phyloP scores from a whole-genome alignment of 768 basidiomycete species.

The Aureoboletus auriporus region DNA sequence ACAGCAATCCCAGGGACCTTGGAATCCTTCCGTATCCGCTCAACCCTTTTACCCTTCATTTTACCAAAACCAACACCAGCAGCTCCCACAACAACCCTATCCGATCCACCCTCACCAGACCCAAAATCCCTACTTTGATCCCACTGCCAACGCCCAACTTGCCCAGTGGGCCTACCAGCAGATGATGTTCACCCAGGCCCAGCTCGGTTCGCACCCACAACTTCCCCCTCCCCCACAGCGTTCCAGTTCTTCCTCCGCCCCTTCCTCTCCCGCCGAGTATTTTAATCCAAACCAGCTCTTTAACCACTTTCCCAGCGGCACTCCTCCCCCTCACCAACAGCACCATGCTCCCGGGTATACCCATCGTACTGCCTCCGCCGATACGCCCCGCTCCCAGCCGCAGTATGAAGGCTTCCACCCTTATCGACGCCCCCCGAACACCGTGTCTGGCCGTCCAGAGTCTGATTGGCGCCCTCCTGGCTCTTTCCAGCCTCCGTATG shows the following conservation, averaged over 20 bases:
- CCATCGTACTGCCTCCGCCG: constrained; percentile 35
- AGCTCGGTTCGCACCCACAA: constrained; percentile 35
- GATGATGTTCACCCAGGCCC: constrained; percentile 74
- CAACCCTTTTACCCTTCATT: constrained; percentile 76
- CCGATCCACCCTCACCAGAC: constrained; percentile 38
- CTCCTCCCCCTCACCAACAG: constrained; percentile 59
- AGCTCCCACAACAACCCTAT: constrained; percentile 46
- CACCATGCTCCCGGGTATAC: constrained; percentile 34
- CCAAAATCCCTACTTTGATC: constrained; percentile 69
- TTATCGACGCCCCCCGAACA: constrained; percentile 62
- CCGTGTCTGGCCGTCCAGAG: constrained; percentile 28
- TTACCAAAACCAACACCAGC: constrained; percentile 68
- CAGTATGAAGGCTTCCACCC: constrained; percentile 68
- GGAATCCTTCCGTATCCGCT: constrained; percentile 63
- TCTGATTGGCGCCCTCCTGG: constrained; percentile 48
- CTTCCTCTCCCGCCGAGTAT: constrained; percentile 46
- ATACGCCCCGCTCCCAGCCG: constrained; percentile 18
- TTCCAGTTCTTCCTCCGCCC: constrained; percentile 34
- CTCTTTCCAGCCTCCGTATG: constrained; percentile 72
- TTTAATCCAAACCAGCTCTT: constrained; percentile 59
- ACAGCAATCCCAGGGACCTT: constrained; percentile 64
- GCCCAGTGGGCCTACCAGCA: constrained; percentile 91
- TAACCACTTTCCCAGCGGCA: constrained; percentile 65
- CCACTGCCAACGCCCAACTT: constrained; percentile 67
- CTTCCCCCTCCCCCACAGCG: constrained; percentile 32